Conservation (phyloP, 2,329 filamentous ascomycete genomes). For the Trichoderma gracile region DNA sequence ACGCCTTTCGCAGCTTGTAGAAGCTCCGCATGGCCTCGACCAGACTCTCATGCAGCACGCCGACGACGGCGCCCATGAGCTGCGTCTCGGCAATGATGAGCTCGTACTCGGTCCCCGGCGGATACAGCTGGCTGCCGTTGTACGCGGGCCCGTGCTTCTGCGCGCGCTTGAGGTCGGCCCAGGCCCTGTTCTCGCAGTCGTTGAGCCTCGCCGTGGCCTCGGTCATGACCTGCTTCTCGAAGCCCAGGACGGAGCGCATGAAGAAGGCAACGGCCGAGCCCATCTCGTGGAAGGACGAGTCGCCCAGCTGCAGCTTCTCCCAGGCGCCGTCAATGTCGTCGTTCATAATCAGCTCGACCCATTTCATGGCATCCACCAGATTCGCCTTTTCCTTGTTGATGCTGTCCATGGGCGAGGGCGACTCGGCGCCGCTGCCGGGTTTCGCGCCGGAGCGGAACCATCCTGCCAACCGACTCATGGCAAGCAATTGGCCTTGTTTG, state of each 20-base stretch:
- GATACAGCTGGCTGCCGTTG: conserved; percentile 60
- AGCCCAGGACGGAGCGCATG: conserved; percentile 81
- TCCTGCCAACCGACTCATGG: conserved; percentile 51
- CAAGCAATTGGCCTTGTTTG: conserved; percentile 28
- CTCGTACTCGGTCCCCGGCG: conserved; percentile 81
- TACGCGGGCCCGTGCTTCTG: conserved; percentile 57
- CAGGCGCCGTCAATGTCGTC: conserved; percentile 89
- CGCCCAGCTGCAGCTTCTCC: conserved; percentile 66
- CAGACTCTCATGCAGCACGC: conserved; percentile 86
- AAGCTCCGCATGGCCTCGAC: conserved; percentile 91
- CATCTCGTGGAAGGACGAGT: conserved; percentile 85
- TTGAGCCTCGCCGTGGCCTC: conserved; percentile 72
- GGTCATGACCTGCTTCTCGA: conserved; percentile 88
- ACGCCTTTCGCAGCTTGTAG: conserved; percentile 89
- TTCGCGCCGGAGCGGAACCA: conserved; percentile 50
- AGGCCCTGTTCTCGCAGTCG: conserved; percentile 74
- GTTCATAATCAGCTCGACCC: conserved; percentile 75
- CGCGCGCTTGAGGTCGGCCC: conserved; percentile 73
- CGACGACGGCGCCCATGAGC: conserved; percentile 85
- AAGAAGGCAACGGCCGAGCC: conserved; percentile 81
- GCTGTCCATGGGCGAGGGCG: conserved; percentile 31
- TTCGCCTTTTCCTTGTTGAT: conserved; percentile 52
- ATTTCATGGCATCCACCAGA: conserved; percentile 62
- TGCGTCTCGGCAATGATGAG: conserved; percentile 83
- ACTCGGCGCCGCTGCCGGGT: conserved; percentile 38